Base-by-base conservation (phyloP, 2,329 filamentous ascomycete genomes). In the Hymenoscyphus repandus region DNA sequence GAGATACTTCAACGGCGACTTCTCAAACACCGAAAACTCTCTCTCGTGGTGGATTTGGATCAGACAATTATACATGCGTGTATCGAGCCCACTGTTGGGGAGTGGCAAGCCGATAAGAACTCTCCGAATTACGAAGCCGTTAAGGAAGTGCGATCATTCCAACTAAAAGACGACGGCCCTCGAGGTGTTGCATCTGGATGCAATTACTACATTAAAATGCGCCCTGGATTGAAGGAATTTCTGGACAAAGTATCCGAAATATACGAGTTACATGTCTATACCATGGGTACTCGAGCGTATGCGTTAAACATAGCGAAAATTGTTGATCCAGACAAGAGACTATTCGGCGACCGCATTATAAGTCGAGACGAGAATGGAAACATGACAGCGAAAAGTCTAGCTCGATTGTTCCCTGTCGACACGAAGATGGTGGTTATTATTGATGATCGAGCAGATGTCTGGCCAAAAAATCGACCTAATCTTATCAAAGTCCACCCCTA, bases 361-460 rank as follows among this genome's bases (percentile, higher is more conserved):
- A 97, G 92, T 69, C 86, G 93, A 63, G 92, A 97, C 67, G 93
- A 99, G 71, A 99, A 95, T 66, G 92, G 92, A 49, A 96, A 87
- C 67, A 84, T 97, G 68, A 88, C 86, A 2, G 84, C 87, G 52
- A 99, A 99, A 76, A 93, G 85, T 59, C 74, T 99, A 30, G 88
- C 93, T 65, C 82, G 93, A 6, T 71, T 99, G 12, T 99, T 99
- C 68, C 93, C 95, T 5, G 89, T 96, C 53, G 95, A 95, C 69
- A 97, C 92, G 5, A 92, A 95, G 69, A 99, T 99, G 93, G 95
- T 96, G 1, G 91, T 96, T 52, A 96, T 99, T 62, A 99, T 99
- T 58, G 93, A 99, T 66, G 93, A 99, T 69, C 82, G 93, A 59
- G 90, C 90, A 47, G 93, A 99, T 67, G 92, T 99, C 6, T 99